A percentile compares a stretch with the other conserved stretches of the same genome.
Conservation (phyloP, 179 eudicot species). For the Camellia oleifera region DNA sequence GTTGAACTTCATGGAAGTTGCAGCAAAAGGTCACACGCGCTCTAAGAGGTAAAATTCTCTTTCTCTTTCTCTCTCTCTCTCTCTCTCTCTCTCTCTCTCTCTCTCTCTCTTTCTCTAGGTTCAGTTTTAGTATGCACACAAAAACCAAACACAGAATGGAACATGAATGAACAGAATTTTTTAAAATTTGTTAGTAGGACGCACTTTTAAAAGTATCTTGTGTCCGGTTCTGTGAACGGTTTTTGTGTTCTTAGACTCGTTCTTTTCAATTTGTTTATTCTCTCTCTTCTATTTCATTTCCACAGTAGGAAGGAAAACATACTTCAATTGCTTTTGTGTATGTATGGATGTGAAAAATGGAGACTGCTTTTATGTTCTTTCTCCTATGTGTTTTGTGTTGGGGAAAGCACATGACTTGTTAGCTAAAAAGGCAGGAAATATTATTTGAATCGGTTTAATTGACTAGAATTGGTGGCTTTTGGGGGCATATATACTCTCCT, state of each 20-base stretch:
- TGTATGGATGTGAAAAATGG: no score
- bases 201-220: no score
- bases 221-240: no score
- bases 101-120: not conserved
- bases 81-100: not conserved
- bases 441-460: not conserved
- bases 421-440: not conserved
- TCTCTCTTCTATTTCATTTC: not conserved
- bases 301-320: not conserved
- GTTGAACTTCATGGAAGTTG: not conserved
- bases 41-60: not conserved
- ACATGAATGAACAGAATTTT: no score
- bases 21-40: slow-evolving; percentile 13
- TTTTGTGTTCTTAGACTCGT: no score
- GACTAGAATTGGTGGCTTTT: not conserved
- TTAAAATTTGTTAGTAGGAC: no score
- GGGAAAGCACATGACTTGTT: not conserved
- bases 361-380: not conserved
- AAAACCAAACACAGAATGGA: no score
- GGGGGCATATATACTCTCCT: not conserved
- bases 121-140: no score
- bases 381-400: not conserved
- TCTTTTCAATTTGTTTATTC: not conserved
- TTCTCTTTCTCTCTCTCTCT: not conserved
- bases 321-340: no score